phyloP scores from a whole-genome alignment of 2,329 filamentous ascomycete genomes.

The Ceratocystis alfenasii region DNA sequence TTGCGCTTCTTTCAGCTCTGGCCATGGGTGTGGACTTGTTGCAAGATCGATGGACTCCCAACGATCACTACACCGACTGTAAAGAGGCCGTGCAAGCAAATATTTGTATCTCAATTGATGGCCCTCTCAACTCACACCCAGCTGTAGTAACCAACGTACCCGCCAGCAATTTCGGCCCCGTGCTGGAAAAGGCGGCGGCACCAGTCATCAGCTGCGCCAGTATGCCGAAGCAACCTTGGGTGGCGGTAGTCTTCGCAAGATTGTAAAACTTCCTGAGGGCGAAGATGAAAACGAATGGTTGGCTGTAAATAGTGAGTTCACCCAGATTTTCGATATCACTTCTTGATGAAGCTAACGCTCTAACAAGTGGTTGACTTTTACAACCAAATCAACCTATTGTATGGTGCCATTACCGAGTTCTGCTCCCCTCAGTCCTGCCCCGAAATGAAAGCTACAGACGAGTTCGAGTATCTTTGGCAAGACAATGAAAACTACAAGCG shows the following conservation, averaged over 20 bases:
- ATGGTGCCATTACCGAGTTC: constrained; percentile 97
- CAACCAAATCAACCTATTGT: constrained; percentile 98
- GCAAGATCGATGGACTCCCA: neutral
- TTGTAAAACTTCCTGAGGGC: constrained; percentile 91
- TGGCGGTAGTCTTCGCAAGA: constrained; percentile 86
- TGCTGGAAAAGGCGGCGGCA: constrained; percentile 75
- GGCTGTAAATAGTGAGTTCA: constrained; percentile 73
- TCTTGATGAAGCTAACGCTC: constrained; percentile 26
- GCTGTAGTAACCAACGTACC: constrained; percentile 65
- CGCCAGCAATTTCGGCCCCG: constrained; percentile 86
- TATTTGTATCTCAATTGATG: neutral
- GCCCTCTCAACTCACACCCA: neutral
- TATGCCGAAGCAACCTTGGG: constrained; percentile 96
- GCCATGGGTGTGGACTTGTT: neutral
- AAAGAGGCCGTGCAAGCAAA: too few species aligned
- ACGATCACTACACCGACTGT: too few species aligned
- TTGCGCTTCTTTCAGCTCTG: neutral
- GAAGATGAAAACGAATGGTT: constrained; percentile 98
- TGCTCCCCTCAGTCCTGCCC: constrained; percentile 95
- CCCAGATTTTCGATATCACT: neutral
- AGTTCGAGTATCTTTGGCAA: constrained; percentile 99
- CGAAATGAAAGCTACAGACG: constrained; percentile 99
- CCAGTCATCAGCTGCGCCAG: constrained; percentile 83
- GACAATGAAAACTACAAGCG: constrained; percentile 87
- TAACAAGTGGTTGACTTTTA: constrained; percentile 92